Conservation (phyloP, 495 filamentous ascomycete genomes). For the Letharia lupina region DNA sequence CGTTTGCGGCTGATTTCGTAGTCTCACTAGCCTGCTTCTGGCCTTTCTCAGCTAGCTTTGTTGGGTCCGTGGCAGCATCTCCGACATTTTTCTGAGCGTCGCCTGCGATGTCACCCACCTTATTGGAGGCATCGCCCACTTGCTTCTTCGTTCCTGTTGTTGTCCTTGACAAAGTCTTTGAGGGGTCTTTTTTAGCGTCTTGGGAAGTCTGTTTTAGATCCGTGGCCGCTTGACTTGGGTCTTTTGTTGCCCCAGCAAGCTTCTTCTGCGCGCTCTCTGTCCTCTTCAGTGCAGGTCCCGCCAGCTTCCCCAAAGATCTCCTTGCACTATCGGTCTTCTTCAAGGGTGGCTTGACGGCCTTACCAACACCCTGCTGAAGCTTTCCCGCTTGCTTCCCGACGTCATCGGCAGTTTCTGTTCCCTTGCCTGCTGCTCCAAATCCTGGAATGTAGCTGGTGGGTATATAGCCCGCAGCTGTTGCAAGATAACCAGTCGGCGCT, state of each 20-base stretch:
- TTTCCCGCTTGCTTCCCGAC: conserved; percentile 3
- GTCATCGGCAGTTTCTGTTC: background rate
- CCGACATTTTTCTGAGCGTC: background rate
- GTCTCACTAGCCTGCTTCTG: conserved; percentile 1
- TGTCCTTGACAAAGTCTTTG: background rate
- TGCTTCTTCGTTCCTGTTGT: background rate
- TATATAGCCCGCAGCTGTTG: conserved; percentile 23
- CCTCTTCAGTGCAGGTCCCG: background rate
- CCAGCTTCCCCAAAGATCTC: background rate
- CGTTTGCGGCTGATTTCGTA: background rate
- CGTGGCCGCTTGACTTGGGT: background rate
- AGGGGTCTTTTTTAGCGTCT: background rate
- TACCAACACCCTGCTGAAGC: background rate
- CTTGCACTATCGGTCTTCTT: conserved; percentile 6
- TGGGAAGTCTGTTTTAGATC: background rate
- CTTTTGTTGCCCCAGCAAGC: background rate
- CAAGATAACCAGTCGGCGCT: conserved; percentile 10
- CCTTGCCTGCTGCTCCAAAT: conserved; percentile 5
- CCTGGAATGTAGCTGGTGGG: conserved; percentile 21
- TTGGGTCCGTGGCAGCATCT: background rate
- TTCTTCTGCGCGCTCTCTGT: conserved; percentile 13
- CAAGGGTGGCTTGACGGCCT: conserved; percentile 5
- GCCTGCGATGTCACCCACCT: background rate
- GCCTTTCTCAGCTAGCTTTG: background rate
- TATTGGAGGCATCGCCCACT: background rate